Evolutionary conservation across 331 rosid species (phyloP), one percentile per base, ranked within the genome.

Genomic region (Acacia pycnantha): DNA sequence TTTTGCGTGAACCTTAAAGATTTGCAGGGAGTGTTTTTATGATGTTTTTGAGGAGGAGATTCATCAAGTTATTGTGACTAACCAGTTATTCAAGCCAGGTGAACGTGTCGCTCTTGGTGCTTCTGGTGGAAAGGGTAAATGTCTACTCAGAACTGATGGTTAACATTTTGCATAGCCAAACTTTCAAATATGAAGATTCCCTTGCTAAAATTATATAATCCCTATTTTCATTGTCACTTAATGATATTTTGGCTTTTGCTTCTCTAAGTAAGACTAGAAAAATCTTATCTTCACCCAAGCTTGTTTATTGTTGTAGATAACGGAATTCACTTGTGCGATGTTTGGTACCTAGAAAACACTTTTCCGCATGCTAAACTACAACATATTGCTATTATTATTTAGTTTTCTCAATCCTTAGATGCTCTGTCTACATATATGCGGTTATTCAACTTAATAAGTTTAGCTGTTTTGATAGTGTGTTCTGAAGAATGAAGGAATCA

Each of bases 31-130:
- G 58, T 93, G 99, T 83, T 95, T 95, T 90, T 95, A 88, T 69
- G 76, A 84, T 70, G 94, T 90, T 4, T 92, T 95, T 80, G 97
- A 95, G 90, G 84, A 87, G 54, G 99, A 95, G 88, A 95, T 95
- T 29, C 98, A 95, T 76, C 88, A 88, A 31, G 88, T 89, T 8
- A 92, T 95, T 24, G 59, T 90, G 3, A 54, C 78, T n/a, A 93
- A 95, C 71, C 79, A 77, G 54, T 77, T 95, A 33, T 93, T 95
- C 70, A 81, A 53, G 48, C 87, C 84, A 0, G 97, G 99, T 1
- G 97, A 95, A 21, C 98, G 98, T 47, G 76, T 93, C 4, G 98
- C 97, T 4, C 83, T 95, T 43, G 99, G 99, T 22, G 99, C 98
- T 33, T 93, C 99, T 15, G 99, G 99, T 51, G 99, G 99, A 6